Evolutionary conservation across 2,329 filamentous ascomycete genomes (phyloP).

Genomic region (Lasiodiplodia sp.): DNA sequence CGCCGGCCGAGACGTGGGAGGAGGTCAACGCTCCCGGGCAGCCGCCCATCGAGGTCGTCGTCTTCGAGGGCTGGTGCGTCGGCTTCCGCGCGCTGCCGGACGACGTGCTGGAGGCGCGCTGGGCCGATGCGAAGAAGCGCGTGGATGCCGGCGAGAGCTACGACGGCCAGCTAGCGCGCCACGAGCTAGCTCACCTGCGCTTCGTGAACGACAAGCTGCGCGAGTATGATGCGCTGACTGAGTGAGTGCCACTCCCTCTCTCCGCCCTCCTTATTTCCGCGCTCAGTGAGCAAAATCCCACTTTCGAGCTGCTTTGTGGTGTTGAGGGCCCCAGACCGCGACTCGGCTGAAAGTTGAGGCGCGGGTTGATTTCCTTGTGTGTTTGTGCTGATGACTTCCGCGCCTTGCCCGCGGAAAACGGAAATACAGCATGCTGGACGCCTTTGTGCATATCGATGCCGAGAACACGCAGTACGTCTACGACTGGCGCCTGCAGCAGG

Average conservation of each 20-base stretch:
- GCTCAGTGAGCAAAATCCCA: background rate
- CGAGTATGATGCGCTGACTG: conserved; percentile 65
- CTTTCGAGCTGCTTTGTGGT: background rate
- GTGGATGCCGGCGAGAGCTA: conserved; percentile 53
- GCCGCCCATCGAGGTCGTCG: conserved; percentile 67
- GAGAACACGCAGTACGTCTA: conserved; percentile 79
- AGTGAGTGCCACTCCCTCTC: conserved; percentile 44
- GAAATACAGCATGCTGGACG: conserved; percentile 58
- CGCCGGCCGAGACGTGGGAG: conserved; percentile 68
- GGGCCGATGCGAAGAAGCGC: conserved; percentile 60
- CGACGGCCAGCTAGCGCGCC: conserved; percentile 57
- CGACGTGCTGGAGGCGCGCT: conserved; percentile 62
- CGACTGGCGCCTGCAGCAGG: conserved; percentile 83
- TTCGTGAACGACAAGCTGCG: conserved; percentile 66
- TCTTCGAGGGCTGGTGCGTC: conserved; percentile 92
- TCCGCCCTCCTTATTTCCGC: background rate
- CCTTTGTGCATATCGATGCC: conserved; percentile 74
- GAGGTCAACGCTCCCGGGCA: conserved; percentile 63
- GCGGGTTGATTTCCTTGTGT: background rate
- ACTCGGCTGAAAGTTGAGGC: conserved; percentile 2
- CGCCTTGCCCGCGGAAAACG: conserved; percentile 6
- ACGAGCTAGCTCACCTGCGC: conserved; percentile 60
- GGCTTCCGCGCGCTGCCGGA: conserved; percentile 75
- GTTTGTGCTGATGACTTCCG: conserved; percentile 3
- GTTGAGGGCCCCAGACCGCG: background rate